Evolutionary conservation across 768 basidiomycete species (phyloP), one percentile per base, ranked within the genome.

Genomic region (Phlebiopsis flavidoalba): DNA sequence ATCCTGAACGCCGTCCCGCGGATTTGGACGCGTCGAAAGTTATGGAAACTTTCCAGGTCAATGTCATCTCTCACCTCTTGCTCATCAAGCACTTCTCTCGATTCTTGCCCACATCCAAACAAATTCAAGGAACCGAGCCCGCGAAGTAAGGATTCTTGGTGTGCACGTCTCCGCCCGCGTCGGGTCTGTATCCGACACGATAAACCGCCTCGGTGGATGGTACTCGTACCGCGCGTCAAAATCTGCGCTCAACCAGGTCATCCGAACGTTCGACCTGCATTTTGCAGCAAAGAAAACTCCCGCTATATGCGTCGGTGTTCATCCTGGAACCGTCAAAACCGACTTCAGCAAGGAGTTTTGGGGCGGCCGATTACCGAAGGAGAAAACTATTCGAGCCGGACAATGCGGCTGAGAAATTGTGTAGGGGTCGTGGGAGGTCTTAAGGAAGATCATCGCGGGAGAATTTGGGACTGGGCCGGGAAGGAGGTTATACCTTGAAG

Each of bases 201-300:
- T n/a, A n/a, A 87, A 86, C 67, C 72, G 70, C 24, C 76, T 75
- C 22, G 84, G 84, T 17, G 85, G 83, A 40, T 85, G 84, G 84
- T 85, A 80, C 66, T 84, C 82, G 35, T 85, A 85, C 68, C 80
- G 83, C 26, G 74, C 82, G 19, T 84, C 83, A 54, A 86, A 85
- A 68, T 80, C 84, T 0, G 83, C 84, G 53, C 78, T 87, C 52
- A 85, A 87, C 64, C 84, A 86, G 64, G 77, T 81, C n/a, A 68
- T 85, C 67, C 81, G 80, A 63, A 85, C 83, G 17, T 85, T 84
- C 64, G 83, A 87, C 68, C 63, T 80, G 52, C 77, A 85, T 58
- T 71, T 86, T 37, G 70, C 79, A 65, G 73, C 77, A 71, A 77
- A 79, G 64, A 77, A 75, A 53, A 72, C 65, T 4, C 74, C 75